A percentile compares a stretch with the other conserved stretches of the same genome.
These are phyloP conservation scores for Brassica hybrid DNA, from an alignment of 441 rosid genomes.

Conservation along the genomic window DNA sequence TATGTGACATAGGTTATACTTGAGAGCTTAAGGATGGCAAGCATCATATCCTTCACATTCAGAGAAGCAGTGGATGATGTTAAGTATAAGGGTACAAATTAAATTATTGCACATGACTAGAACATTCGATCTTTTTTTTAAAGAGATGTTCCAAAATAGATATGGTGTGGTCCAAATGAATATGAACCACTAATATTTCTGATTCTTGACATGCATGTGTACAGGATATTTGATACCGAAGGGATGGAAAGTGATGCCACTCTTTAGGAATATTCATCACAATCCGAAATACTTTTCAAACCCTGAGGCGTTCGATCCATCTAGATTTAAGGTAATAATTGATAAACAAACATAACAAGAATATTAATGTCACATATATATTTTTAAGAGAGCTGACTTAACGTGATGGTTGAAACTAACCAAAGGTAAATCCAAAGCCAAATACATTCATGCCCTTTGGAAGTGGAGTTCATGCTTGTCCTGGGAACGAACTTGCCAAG, in stretches of 20 bases:
- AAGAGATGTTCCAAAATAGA: constrained; percentile 16
- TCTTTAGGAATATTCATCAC: constrained; percentile 94
- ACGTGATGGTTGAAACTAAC: constrained; percentile 12
- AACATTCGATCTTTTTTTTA: constrained; percentile 29
- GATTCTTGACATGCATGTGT: constrained; percentile 24
- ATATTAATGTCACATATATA: no score
- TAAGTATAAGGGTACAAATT: constrained; percentile 73
- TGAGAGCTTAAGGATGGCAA: constrained; percentile 93
- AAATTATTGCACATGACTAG: constrained; percentile 28
- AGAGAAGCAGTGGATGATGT: constrained; percentile 94
- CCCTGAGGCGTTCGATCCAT: constrained; percentile 77
- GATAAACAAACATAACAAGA: background rate
- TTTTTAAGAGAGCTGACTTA: background rate
- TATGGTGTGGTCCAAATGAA: constrained; percentile 40
- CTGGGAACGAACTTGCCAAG: constrained; percentile 95
- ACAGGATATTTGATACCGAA: constrained; percentile 88
- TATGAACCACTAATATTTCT: constrained; percentile 27
- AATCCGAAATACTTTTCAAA: constrained; percentile 71
- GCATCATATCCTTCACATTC: constrained; percentile 91
- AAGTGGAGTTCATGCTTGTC: constrained; percentile 87
- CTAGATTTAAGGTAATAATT: constrained; percentile 78
- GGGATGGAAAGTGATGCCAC: constrained; percentile 99
- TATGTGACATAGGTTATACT: constrained; percentile 58
- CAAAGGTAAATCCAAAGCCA: constrained; percentile 76
- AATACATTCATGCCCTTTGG: constrained; percentile 94